Evolutionary conservation across 2,329 filamentous ascomycete species (phyloP).

Genomic region (Daldinia eschscholtzii): DNA sequence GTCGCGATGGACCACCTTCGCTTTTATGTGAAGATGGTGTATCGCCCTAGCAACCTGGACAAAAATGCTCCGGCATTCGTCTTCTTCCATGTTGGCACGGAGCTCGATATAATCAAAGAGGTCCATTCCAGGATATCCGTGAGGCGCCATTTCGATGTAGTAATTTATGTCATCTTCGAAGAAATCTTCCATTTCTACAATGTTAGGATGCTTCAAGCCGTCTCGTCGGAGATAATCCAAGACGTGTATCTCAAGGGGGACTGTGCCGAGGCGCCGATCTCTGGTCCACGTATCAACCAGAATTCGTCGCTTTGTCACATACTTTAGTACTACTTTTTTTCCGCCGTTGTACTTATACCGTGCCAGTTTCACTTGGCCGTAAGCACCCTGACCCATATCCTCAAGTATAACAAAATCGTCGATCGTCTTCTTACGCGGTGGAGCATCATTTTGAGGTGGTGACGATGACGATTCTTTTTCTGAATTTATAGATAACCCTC

Average conservation of each 20-base stretch:
- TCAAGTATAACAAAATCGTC: constrained; percentile 92
- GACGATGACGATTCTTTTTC: constrained; percentile 49
- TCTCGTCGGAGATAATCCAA: constrained; percentile 89
- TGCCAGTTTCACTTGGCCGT: constrained; percentile 96
- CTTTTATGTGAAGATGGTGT: constrained; percentile 90
- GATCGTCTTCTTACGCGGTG: constrained; percentile 80
- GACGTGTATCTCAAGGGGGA: constrained; percentile 96
- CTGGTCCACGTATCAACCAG: constrained; percentile 98
- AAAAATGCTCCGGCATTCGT: constrained; percentile 94
- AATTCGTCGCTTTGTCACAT: constrained; percentile 96
- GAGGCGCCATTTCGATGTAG: constrained; percentile 98
- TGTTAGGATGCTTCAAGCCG: constrained; percentile 74
- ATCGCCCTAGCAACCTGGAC: constrained; percentile 90
- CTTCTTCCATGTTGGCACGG: constrained; percentile 94
- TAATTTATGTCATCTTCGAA: constrained; percentile 90
- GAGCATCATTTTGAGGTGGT: constrained; percentile 54
- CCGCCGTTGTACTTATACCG: constrained; percentile 81
- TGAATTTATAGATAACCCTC: constrained; percentile 53
- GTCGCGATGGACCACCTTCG: constrained; percentile 93
- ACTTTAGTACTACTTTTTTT: constrained; percentile 94
- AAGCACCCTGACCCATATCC: constrained; percentile 98
- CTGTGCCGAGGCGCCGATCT: constrained; percentile 90
- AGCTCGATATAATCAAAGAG: constrained; percentile 99
- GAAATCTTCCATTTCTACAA: constrained; percentile 79
- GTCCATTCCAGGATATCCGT: constrained; percentile 97